phyloP scores from a whole-genome alignment of 1,139 yeast genomes.

The Meyerozyma guilliermondii region DNA sequence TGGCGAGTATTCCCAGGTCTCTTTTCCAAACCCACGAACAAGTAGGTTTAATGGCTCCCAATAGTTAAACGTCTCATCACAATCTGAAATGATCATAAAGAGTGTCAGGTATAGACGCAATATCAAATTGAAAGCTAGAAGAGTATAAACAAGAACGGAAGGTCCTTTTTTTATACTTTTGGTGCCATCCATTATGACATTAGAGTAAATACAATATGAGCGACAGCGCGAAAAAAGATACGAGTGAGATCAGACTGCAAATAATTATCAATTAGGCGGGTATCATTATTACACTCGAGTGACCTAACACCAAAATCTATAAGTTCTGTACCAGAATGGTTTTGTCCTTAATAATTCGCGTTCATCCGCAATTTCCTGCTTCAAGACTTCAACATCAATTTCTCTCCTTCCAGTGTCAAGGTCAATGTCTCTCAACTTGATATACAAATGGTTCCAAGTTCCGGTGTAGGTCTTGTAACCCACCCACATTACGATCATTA shows the following conservation, averaged over 20 bases:
- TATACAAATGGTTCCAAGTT: slow-evolving; percentile 23
- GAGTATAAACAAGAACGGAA: slow-evolving; percentile 5
- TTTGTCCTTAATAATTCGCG: slow-evolving; percentile 19
- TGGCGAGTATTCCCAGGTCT: slow-evolving; percentile 97
- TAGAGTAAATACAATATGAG: no score
- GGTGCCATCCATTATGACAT: neutral
- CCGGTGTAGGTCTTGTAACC: slow-evolving; percentile 22
- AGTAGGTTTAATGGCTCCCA: slow-evolving; percentile 89
- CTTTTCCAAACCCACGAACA: slow-evolving; percentile 79
- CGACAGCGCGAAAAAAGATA: no score
- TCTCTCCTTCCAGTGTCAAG: slow-evolving; percentile 50
- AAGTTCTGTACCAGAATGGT: slow-evolving; percentile 30
- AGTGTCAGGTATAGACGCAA: slow-evolving; percentile 45
- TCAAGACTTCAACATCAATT: slow-evolving; percentile 38
- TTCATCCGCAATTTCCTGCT: slow-evolving; percentile 43
- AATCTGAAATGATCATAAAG: slow-evolving; percentile 71
- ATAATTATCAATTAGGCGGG: no score
- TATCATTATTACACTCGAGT: neutral
- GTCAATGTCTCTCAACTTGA: slow-evolving; percentile 39
- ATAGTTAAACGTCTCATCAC: slow-evolving; percentile 76
- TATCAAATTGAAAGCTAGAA: slow-evolving; percentile 21
- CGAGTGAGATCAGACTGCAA: no score
- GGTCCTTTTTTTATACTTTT: neutral
- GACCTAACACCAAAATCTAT: slow-evolving; percentile 38
- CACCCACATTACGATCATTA: slow-evolving; percentile 34